These are phyloP conservation scores for Lophiostoma macrostomum DNA, from an alignment of 495 filamentous ascomycete genomes.

Conservation along the genomic window DNA sequence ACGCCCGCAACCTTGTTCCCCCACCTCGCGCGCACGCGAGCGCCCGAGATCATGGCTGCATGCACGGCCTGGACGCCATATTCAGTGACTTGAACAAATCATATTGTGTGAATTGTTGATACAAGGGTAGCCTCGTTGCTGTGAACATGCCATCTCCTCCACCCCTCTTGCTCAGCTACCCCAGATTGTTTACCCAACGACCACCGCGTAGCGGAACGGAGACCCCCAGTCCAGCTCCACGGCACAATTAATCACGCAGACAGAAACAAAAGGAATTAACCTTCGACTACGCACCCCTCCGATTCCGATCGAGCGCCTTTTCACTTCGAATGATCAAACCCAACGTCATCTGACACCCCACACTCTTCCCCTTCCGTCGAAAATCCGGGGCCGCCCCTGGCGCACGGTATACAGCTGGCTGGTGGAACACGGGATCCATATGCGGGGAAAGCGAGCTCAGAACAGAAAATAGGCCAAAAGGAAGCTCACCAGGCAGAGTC, in stretches of 20 bases:
- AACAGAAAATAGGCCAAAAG: conserved; percentile 94
- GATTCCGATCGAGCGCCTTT: conserved; percentile 11
- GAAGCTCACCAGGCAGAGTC: conserved; percentile 83
- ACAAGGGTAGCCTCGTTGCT: conserved; percentile 27
- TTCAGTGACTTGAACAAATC: conserved; percentile 20
- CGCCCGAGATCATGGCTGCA: conserved; percentile 15
- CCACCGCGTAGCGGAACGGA: conserved; percentile 6
- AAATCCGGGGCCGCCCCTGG: conserved; percentile 31
- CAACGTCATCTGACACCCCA: conserved; percentile 31
- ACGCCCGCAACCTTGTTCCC: conserved; percentile 14
- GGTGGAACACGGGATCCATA: conserved; percentile 9
- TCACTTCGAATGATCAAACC: conserved; percentile 7
- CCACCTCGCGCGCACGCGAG: conserved; percentile 10
- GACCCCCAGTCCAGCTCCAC: conserved; percentile 9
- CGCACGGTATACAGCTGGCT: conserved; percentile 16
- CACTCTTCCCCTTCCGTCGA: conserved; percentile 12
- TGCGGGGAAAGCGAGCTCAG: conserved; percentile 49
- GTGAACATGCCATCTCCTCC: conserved; percentile 26
- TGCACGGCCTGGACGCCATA: conserved; percentile 4
- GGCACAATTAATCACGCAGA: conserved; percentile 24
- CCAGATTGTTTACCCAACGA: conserved; percentile 23
- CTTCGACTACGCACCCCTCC: conserved; percentile 10
- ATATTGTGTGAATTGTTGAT: conserved; percentile 30
- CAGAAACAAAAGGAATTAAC: conserved; percentile 25
- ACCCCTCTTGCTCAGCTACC: conserved; percentile 15